A percentile compares a stretch with the other conserved stretches of the same genome.
These are phyloP conservation scores for Alternaria triticina DNA, from an alignment of 2,329 filamentous ascomycete species.

Conservation along the genomic window DNA sequence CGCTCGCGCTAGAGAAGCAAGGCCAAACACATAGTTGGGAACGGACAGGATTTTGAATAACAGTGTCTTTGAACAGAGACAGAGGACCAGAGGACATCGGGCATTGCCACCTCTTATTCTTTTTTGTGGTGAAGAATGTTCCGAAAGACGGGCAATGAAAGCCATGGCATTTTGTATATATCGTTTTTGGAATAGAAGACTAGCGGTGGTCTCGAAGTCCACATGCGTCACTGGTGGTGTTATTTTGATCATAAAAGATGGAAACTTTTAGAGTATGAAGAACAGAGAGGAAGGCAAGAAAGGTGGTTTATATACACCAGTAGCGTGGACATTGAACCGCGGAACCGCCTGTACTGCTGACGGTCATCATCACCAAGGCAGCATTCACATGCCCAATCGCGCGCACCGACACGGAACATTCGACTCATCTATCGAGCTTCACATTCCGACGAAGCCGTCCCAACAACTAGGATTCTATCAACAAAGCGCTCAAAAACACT, in stretches of 20 bases:
- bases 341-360: neutral
- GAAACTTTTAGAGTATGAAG: neutral
- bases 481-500: neutral
- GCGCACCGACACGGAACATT: neutral
- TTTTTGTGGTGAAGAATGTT: no score
- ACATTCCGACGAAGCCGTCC: neutral
- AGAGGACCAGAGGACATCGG: no score
- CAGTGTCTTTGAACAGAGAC: no score
- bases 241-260: neutral
- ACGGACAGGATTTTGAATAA: no score
- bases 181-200: neutral
- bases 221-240: rapidly evolving
- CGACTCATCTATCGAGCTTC: neutral
- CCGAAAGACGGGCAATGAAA: no score
- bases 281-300: neutral
- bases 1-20: neutral
- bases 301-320: neutral
- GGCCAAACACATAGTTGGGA: no score
- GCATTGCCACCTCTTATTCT: no score
- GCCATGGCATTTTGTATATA: no score
- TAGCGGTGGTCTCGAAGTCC: neutral
- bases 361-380: neutral
- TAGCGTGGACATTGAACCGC: rapidly evolving
- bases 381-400: neutral
- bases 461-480: constrained; percentile 5